Evolutionary conservation across 2,329 filamentous ascomycete species (phyloP).

Genomic region (Calcarisporium arbuscula): DNA sequence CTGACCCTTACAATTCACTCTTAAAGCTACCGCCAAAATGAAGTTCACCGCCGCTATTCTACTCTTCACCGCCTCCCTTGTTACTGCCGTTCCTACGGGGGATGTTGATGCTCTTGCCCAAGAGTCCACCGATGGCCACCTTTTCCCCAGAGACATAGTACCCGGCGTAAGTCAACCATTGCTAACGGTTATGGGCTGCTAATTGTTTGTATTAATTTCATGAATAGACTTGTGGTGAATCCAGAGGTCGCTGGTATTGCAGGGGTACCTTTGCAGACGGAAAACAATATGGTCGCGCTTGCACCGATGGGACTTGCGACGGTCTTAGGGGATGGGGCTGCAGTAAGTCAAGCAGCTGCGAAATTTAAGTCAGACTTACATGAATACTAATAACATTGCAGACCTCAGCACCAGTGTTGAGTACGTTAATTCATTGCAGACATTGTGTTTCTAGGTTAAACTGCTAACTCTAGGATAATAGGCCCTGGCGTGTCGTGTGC

Average conservation of each 20-base stretch:
- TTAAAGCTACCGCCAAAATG: conserved; percentile 5
- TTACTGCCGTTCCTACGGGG: background rate
- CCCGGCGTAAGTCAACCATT: conserved; percentile 1
- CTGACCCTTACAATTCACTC: no score
- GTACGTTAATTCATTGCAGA: background rate
- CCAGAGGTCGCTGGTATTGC: background rate
- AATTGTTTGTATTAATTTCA: no score
- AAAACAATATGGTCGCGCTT: background rate
- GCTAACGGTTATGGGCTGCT: no score
- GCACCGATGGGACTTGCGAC: conserved; percentile 4
- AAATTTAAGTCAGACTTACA: no score
- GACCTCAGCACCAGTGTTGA: conserved; percentile 2
- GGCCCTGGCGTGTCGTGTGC: conserved; percentile 3
- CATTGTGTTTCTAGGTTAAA: background rate
- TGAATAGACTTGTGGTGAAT: no score
- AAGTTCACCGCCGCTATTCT: conserved; percentile 2
- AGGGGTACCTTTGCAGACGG: background rate
- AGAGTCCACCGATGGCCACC: background rate
- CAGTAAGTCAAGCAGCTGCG: conserved; percentile 3
- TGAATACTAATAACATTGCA: background rate
- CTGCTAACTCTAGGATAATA: background rate
- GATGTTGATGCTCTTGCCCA: background rate
- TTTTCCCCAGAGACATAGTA: conserved; percentile 1
- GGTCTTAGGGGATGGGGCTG: background rate
- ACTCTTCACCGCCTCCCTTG: conserved; percentile 2